A percentile compares a stretch with the other conserved stretches of the same genome.
Evolutionary conservation across 495 filamentous ascomycete genomes (phyloP).

Genomic region (Tuber umbilicatum): DNA sequence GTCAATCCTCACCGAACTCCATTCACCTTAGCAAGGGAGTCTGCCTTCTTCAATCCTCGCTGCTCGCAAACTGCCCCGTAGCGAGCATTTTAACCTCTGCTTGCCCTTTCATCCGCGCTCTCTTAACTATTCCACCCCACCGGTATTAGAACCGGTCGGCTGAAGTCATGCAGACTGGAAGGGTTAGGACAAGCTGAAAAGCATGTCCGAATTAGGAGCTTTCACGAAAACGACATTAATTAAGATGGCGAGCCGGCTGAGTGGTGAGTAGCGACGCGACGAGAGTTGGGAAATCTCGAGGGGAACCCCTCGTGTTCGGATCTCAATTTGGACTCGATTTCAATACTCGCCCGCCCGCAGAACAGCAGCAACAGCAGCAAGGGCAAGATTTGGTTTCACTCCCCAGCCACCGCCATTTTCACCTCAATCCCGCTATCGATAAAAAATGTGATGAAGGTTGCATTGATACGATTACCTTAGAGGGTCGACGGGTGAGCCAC

Average conservation of each 20-base stretch:
- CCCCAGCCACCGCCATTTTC: slow-evolving; percentile 4
- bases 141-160: neutral
- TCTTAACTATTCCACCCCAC: neutral
- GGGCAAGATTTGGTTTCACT: neutral
- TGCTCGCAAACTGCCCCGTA: neutral
- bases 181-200: neutral
- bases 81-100: neutral
- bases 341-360: neutral
- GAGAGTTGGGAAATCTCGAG: neutral
- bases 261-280: neutral
- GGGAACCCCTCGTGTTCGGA: neutral
- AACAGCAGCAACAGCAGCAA: neutral
- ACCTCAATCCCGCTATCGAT: neutral
- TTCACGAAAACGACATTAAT: neutral
- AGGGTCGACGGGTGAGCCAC: neutral
- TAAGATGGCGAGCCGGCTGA: neutral
- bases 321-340: neutral
- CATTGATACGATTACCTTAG: neutral
- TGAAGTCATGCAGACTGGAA: neutral
- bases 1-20: neutral
- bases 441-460: slow-evolving; percentile 1
- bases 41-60: neutral
- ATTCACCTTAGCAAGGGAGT: neutral
- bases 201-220: neutral
- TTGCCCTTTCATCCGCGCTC: neutral